Percentiles rank a stretch among this genome's conserved stretches.
Evolutionary conservation across 208 protist genomes (phyloP).

Genomic region (Acanthamoeba royreba): DNA sequence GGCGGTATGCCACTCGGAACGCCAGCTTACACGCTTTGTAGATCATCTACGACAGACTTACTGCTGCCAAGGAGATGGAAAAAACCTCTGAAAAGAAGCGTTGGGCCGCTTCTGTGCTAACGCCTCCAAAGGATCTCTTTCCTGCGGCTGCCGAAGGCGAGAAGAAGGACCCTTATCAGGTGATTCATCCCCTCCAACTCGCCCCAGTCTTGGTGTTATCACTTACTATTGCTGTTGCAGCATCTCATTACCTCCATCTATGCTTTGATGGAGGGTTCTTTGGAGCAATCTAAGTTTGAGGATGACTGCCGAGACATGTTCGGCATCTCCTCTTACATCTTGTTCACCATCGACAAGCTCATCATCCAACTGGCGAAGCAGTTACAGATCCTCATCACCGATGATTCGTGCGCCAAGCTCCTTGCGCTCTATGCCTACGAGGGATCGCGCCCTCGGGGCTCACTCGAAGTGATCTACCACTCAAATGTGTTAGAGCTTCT

Average conservation of each 20-base stretch:
- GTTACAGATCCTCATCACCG: slow-evolving; percentile 51
- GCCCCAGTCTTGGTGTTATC: not conserved
- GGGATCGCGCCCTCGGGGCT: not conserved
- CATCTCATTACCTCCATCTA: slow-evolving; percentile 4
- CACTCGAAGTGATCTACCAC: slow-evolving; percentile 49
- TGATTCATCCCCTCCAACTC: not conserved
- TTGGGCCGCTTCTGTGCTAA: slow-evolving; percentile 17
- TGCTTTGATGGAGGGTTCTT: not conserved
- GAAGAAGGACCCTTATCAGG: not conserved
- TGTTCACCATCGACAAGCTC: slow-evolving; percentile 69
- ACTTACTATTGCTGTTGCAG: not conserved
- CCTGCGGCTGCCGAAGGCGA: not conserved
- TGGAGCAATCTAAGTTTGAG: slow-evolving; percentile 56
- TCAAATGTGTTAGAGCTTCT: slow-evolving; percentile 51
- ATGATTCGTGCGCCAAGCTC: slow-evolving; percentile 50
- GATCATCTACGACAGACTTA: slow-evolving; percentile 63
- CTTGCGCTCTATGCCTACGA: slow-evolving; percentile 49
- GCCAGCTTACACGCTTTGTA: not conserved
- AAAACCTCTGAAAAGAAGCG: slow-evolving; percentile 31
- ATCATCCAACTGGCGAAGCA: slow-evolving; percentile 57
- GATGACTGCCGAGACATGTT: slow-evolving; percentile 63
- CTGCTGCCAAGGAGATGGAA: slow-evolving; percentile 55
- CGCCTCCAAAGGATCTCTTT: not conserved
- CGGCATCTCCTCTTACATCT: slow-evolving; percentile 52
- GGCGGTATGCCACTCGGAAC: not conserved